These are phyloP conservation scores for Phytophthora colocasiae DNA, from an alignment of 352 stramenopile genomes.

Conservation along the genomic window DNA sequence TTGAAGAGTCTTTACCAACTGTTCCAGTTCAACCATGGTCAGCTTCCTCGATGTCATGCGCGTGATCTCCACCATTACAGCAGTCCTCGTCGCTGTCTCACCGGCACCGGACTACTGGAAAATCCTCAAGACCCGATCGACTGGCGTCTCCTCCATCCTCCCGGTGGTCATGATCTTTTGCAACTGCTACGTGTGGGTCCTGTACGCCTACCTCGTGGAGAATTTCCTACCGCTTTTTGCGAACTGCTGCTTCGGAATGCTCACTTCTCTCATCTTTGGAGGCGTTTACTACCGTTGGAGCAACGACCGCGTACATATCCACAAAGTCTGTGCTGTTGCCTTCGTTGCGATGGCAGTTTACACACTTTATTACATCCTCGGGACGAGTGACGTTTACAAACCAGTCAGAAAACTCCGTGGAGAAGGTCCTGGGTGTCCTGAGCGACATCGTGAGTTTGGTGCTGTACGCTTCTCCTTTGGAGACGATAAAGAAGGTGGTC, in stretches of 20 bases:
- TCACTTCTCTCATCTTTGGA: slow-evolving; percentile 42
- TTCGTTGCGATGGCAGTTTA: slow-evolving; percentile 84
- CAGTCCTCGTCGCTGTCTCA: slow-evolving; percentile 63
- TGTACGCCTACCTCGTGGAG: slow-evolving; percentile 34
- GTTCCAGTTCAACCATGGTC: slow-evolving; percentile 1
- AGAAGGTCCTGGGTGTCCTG: slow-evolving; percentile 32
- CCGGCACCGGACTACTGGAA: slow-evolving; percentile 50
- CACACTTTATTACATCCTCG: slow-evolving; percentile 32
- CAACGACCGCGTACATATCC: slow-evolving; percentile 29
- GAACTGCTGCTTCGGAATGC: slow-evolving; percentile 22
- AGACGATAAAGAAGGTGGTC: slow-evolving; percentile 29
- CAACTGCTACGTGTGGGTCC: slow-evolving; percentile 54
- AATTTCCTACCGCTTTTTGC: slow-evolving; percentile 41
- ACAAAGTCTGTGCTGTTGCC: slow-evolving; percentile 46
- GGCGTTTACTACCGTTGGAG: slow-evolving; percentile 50
- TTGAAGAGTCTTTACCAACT: not conserved
- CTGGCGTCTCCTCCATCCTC: slow-evolving; percentile 47
- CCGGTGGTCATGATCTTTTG: slow-evolving; percentile 63
- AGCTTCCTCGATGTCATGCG: slow-evolving; percentile 19
- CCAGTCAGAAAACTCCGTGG: slow-evolving; percentile 27
- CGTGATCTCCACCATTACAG: slow-evolving; percentile 57
- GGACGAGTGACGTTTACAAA: slow-evolving; percentile 31
- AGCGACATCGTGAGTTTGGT: slow-evolving; percentile 20
- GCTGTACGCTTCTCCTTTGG: slow-evolving; percentile 29
- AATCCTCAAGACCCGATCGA: slow-evolving; percentile 55